These are phyloP conservation scores for Teratosphaeriaceae sp. DNA, from an alignment of 2,329 filamentous ascomycete species.

Conservation along the genomic window DNA sequence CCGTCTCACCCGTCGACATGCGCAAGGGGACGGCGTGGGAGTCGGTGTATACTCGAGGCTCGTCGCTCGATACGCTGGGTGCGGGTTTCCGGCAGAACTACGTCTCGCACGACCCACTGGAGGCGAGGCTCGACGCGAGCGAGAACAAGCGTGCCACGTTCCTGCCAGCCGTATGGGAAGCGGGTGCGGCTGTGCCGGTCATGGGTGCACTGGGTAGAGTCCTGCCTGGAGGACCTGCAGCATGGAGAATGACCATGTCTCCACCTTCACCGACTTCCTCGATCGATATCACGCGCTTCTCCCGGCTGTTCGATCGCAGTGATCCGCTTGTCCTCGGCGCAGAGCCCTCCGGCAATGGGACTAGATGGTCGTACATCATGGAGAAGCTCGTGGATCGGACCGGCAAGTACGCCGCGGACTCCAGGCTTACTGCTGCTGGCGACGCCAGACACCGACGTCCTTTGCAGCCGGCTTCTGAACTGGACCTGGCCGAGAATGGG, in stretches of 20 bases:
- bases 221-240: slow-evolving; percentile 10
- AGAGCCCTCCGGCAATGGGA: not conserved
- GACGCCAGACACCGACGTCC: not conserved
- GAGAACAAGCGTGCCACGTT: slow-evolving; percentile 23
- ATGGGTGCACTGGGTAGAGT: slow-evolving; percentile 13
- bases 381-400: slow-evolving; percentile 16
- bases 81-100: slow-evolving; percentile 1
- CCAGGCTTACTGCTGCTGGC: not conserved
- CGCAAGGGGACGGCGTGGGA: slow-evolving; percentile 12
- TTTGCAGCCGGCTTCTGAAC: not conserved
- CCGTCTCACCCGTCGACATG: slow-evolving; percentile 12
- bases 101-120: slow-evolving; percentile 20
- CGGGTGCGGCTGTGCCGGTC: slow-evolving; percentile 20
- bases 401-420: slow-evolving; percentile 13
- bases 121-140: slow-evolving; percentile 19
- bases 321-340: not conserved
- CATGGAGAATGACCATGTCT: slow-evolving; percentile 9
- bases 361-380: slow-evolving; percentile 10
- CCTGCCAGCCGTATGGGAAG: slow-evolving; percentile 20
- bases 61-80: slow-evolving; percentile 10
- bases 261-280: not conserved
- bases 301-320: not conserved
- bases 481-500: slow-evolving; percentile 1
- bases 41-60: slow-evolving; percentile 13
- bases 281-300: not conserved